Conservation (phyloP, 305 asterid species). For the Fraxinus angustifolia region DNA sequence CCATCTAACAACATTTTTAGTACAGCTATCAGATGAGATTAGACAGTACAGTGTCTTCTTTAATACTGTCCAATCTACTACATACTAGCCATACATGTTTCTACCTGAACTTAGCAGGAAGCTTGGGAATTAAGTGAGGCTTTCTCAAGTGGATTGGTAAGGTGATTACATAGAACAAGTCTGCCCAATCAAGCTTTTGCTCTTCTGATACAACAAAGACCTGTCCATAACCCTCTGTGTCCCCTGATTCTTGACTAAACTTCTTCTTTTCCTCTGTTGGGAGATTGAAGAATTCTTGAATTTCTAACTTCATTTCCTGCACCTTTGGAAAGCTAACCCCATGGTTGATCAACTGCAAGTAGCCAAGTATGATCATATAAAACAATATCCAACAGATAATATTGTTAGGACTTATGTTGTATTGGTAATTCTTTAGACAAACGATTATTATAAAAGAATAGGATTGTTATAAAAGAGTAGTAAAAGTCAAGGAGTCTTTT, state of each 20-base stretch:
- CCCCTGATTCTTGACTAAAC: conserved; percentile 28
- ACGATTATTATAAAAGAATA: too few relatives aligned
- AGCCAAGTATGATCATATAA: neutral
- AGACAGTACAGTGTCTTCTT: neutral
- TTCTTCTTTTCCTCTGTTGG: conserved; percentile 27
- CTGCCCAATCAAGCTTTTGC: conserved; percentile 68
- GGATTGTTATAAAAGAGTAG: too few relatives aligned
- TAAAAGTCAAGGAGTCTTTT: too few relatives aligned
- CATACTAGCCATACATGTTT: neutral
- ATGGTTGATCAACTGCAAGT: conserved; percentile 49
- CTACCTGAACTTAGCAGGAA: conserved; percentile 38
- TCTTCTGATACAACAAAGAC: conserved; percentile 46
- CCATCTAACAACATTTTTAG: neutral
- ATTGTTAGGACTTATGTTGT: too few relatives aligned
- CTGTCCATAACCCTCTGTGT: conserved; percentile 50
- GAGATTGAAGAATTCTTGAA: conserved; percentile 36
- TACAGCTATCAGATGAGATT: neutral
- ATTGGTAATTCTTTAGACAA: too few relatives aligned
- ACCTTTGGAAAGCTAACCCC: conserved; percentile 29
- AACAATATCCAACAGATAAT: neutral
- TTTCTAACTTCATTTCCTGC: conserved; percentile 35
- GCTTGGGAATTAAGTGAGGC: conserved; percentile 40
- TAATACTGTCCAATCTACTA: neutral
- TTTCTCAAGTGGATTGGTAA: conserved; percentile 33
- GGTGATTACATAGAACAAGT: conserved; percentile 25